Evolutionary conservation across 805 yeast species (phyloP).

Genomic region (Yamadazyma nakazawae): DNA sequence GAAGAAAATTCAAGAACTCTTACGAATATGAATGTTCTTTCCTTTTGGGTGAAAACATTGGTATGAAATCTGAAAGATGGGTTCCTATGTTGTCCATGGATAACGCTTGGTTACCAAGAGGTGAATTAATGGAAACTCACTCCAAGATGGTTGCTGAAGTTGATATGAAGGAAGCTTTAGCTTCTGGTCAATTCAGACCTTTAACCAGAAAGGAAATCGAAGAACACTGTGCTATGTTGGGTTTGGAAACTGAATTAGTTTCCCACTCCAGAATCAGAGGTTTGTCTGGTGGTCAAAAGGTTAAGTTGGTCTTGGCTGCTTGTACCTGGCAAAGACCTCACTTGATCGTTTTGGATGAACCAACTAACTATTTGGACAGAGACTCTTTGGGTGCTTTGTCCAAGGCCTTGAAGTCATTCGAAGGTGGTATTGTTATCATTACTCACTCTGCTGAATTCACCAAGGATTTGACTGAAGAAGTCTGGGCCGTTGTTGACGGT

Average conservation of each 20-base stretch:
- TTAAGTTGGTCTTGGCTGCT: slow-evolving; percentile 98
- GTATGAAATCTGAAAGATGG: slow-evolving; percentile 99
- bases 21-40: slow-evolving; percentile 99
- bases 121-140: slow-evolving; percentile 83
- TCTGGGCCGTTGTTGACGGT: slow-evolving; percentile 99
- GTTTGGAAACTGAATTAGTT: slow-evolving; percentile 98
- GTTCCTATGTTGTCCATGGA: slow-evolving; percentile 99
- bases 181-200: slow-evolving; percentile 99
- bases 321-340: slow-evolving; percentile 99
- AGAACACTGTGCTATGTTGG: slow-evolving; percentile 97
- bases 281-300: slow-evolving; percentile 99
- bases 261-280: slow-evolving; percentile 99
- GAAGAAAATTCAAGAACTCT: slow-evolving; percentile 99
- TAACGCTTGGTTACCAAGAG: slow-evolving; percentile 99
- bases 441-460: slow-evolving; percentile 99
- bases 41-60: slow-evolving; percentile 96
- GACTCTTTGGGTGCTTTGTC: slow-evolving; percentile 99
- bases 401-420: slow-evolving; percentile 97
- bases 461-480: slow-evolving; percentile 98
- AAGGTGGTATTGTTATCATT: slow-evolving; percentile 99
- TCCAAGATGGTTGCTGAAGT: slow-evolving; percentile 99
- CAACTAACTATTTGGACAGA: slow-evolving; percentile 98
- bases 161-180: slow-evolving; percentile 99
- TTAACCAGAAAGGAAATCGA: slow-evolving; percentile 99
- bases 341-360: slow-evolving; percentile 98